These are phyloP conservation scores for Aspergillus neotritici DNA, from an alignment of 2,329 filamentous ascomycete genomes.

Conservation along the genomic window DNA sequence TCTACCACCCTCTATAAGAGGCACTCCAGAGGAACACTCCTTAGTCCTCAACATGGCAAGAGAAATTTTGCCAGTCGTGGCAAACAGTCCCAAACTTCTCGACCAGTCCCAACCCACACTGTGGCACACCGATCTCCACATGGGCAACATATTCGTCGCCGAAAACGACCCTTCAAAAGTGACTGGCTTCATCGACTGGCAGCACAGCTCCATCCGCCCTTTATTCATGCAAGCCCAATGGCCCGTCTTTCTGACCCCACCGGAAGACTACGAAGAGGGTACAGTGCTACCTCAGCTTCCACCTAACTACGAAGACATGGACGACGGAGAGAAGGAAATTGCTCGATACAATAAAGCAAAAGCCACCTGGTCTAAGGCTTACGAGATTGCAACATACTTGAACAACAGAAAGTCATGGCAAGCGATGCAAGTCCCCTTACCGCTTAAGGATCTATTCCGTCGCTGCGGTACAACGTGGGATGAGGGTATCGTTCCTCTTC, in stretches of 20 bases:
- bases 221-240: conserved; percentile 15
- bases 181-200: conserved; percentile 18
- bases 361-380: conserved; percentile 16
- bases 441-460: conserved; percentile 5
- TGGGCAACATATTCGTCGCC: conserved; percentile 21
- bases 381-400: conserved; percentile 15
- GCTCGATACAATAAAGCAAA: conserved; percentile 13
- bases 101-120: conserved; percentile 9
- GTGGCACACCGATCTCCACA: conserved; percentile 17
- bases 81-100: neutral
- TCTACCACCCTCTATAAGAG: no score
- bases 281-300: conserved; percentile 16
- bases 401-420: neutral
- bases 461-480: conserved; percentile 7
- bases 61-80: conserved; percentile 8
- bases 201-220: conserved; percentile 16
- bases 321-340: conserved; percentile 13
- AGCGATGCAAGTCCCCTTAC: conserved; percentile 6
- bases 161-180: conserved; percentile 14
- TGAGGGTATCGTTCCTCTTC: conserved; percentile 13
- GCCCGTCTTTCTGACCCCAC: conserved; percentile 12
- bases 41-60: conserved; percentile 1
- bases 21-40: conserved; percentile 7
- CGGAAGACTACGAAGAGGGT: conserved; percentile 14
- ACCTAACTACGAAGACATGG: conserved; percentile 15